Evolutionary conservation across 805 yeast genomes (phyloP), one percentile per base, ranked within the genome.

Genomic region (Teunomyces kruisii): DNA sequence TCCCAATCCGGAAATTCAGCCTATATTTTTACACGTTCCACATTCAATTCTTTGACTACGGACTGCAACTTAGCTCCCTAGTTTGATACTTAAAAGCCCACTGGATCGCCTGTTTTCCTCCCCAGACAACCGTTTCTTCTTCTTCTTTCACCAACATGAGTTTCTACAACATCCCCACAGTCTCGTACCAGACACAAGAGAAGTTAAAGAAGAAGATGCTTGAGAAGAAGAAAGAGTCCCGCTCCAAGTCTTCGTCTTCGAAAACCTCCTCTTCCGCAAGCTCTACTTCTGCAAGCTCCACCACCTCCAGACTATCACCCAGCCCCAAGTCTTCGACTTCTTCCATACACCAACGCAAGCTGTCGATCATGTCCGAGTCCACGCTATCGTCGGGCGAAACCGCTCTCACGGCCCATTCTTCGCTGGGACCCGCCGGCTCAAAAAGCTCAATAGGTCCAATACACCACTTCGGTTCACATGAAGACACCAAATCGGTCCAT

Each of bases 141-240:
- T 19, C 22, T 19, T 6, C 6, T 8, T 30, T 36, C 17, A 12
- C 16, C 9, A 17, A 14, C 38, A 53, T 53, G 56, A 53, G 46
- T 43, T 49, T 45, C 39, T 53, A 39, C 40, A 39, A 52, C 9
- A 12, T 53, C n/a, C 57, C 57, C 15, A 44, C 52, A 7, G 55
- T 46, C 10, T 47, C 52, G 9, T 53, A 45, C 40, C 57, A 53
- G 45, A 46, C 48, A 10, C 56, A 53, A 37, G 54, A 52, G 33
- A 49, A 53, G 41, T 39, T 50, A 36, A 52, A 53, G 42, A 48
- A 47, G 27, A 48, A 50, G 26, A 49, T 51, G 44, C 41, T 30
- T n/a, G 45, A 43, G 6, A 44, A 39, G 35, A 45, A 44, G 30
- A 38, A 39, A 33, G 37, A 28, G 9, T 27, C 39, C 8, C 9